These are phyloP conservation scores for Cornus suecica DNA, from an alignment of 148 eudicot genomes.

Conservation along the genomic window DNA sequence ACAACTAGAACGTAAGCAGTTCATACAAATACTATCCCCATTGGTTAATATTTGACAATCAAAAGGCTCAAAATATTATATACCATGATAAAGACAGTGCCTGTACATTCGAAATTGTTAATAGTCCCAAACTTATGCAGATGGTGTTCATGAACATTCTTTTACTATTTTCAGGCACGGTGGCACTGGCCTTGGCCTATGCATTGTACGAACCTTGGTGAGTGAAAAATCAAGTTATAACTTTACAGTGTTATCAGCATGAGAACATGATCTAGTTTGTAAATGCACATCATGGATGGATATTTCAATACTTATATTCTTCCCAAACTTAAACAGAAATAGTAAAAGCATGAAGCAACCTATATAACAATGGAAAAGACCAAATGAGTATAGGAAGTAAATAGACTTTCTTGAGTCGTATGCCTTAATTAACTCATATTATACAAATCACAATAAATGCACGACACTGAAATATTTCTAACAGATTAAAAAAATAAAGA, in stretches of 20 bases:
- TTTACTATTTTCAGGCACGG: slow-evolving; percentile 70
- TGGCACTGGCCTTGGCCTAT: slow-evolving; percentile 97
- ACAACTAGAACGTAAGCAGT: slow-evolving; percentile 81
- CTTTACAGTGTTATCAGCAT: not conserved
- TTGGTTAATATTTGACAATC: not conserved
- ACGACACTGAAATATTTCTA: not conserved
- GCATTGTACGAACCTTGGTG: slow-evolving; percentile 93
- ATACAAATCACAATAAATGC: not conserved
- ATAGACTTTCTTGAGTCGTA: not conserved
- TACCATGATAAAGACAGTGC: not conserved
- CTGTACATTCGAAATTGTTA: not conserved
- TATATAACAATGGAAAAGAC: not conserved
- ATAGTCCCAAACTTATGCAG: not conserved
- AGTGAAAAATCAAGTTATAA: slow-evolving; percentile 26
- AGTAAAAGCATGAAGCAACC: not conserved
- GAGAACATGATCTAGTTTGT: not conserved
- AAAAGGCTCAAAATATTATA: not conserved
- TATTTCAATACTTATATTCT: not conserved
- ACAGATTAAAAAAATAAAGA: not conserved
- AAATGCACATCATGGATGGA: not conserved
- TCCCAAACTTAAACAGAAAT: not conserved
- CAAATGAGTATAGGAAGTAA: not conserved
- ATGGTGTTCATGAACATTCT: not conserved
- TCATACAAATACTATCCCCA: not conserved
- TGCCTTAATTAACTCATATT: not conserved